Base-by-base conservation (phyloP, 192 early-diverging fungal genomes). In the Spinellus fusiger region DNA sequence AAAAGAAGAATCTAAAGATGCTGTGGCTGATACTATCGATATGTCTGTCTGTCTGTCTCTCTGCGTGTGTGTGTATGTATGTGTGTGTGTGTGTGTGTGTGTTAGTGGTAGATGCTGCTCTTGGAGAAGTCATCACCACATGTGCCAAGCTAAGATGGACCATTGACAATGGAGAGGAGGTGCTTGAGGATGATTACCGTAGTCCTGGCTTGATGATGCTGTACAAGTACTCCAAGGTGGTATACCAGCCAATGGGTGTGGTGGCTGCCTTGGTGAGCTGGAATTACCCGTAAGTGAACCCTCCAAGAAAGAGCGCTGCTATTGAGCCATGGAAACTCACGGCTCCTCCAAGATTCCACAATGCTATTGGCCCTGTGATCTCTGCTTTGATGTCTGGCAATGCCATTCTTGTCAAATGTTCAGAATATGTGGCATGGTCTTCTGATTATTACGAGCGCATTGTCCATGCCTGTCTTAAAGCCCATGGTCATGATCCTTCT, bases 351-450 rank as follows among this genome's bases (percentile, higher is more conserved):
- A n/a, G n/a, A n/a, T 86, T 88, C 73, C 88, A 89, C 62, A 89
- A 90, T 53, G 80, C 83, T 0, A 70, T 94, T 60, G 87, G 87
- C 3, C 93, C 90, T 6, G 70, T 93, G 10, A 89, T 91, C 52
- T 85, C 88, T 22, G 88, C 93, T 0, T 69, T 94, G 16, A 88
- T 93, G 68, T 77, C 88, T 15, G 93, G 93, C 12, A 94, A 94
- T 61, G 91, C 85, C 38, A 90, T 89, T 58, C 73, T 93, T 8
- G 81, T 94, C 67, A 94, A 94, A 72, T 82, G 80, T 29, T 89
- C 86, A 31, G 93, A 94, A 70, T 85, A 91, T 49, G 89, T 86
- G 20, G 88, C 90, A 2, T 94, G 90, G 90, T 89, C 85, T 65
- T 82, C 84, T 54, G 28, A 59, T 6, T 92, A 85, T 56, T 92